Conservation (phyloP, 2,329 filamentous ascomycete species). For the Talaromyces albobiverticillius region DNA sequence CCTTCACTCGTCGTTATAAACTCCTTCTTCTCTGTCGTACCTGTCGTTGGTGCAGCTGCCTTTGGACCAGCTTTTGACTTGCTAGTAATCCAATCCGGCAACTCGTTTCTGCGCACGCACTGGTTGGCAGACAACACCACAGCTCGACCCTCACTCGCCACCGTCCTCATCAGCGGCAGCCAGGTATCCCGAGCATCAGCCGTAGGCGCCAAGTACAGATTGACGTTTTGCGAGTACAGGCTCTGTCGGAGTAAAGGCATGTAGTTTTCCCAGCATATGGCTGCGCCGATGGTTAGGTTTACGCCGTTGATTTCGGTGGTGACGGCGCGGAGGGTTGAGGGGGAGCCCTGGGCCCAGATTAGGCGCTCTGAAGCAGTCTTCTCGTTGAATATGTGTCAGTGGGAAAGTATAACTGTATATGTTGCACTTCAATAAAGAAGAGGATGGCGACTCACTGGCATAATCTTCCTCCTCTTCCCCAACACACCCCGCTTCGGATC, state of each 20-base stretch:
- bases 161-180: constrained; percentile 76
- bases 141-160: constrained; percentile 76
- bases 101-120: constrained; percentile 61
- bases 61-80: neutral
- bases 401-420: too few species aligned
- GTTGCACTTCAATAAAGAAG: too few species aligned
- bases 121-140: constrained; percentile 87
- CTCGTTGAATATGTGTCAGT: too few species aligned
- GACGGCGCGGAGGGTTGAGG: constrained; percentile 74
- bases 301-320: constrained; percentile 76
- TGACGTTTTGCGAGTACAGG: constrained; percentile 86
- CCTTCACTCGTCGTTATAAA: constrained; percentile 36
- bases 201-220: constrained; percentile 86
- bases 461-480: constrained; percentile 87
- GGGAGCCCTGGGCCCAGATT: constrained; percentile 83
- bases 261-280: constrained; percentile 96
- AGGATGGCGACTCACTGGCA: constrained; percentile 61
- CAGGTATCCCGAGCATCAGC: constrained; percentile 82
- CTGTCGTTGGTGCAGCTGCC: neutral
- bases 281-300: constrained; percentile 74
- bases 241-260: constrained; percentile 85
- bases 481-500: constrained; percentile 69
- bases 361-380: constrained; percentile 74
- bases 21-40: constrained; percentile 18
- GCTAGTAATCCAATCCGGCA: constrained; percentile 57